phyloP scores from a whole-genome alignment of 1,284 basidiomycete genomes.

The Heterobasidion irregulare region DNA sequence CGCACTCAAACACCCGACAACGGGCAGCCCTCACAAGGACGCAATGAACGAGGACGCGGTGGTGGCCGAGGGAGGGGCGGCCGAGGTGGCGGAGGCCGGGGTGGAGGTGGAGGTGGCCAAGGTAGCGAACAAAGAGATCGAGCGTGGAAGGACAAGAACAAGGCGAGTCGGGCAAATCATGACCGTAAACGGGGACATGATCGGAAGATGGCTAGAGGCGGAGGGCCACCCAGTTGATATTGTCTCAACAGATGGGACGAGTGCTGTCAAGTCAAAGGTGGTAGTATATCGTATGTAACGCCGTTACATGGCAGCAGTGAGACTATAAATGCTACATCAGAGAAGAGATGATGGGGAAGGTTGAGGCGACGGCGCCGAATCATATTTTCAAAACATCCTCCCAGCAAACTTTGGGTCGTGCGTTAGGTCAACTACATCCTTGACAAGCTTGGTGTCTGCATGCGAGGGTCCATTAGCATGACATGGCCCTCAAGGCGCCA shows the following conservation, averaged over 20 bases:
- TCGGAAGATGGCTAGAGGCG: constrained; percentile 62
- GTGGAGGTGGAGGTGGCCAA: constrained; percentile 22
- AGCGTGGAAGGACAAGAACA: constrained; percentile 65
- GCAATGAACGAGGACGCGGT: constrained; percentile 16
- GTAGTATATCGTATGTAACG: neutral
- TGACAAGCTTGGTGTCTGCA: constrained; percentile 57
- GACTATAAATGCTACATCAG: too few species aligned
- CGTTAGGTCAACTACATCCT: constrained; percentile 57
- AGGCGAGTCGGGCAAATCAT: constrained; percentile 53
- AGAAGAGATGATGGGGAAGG: too few species aligned
- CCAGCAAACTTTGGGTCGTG: constrained; percentile 50
- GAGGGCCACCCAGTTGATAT: constrained; percentile 18
- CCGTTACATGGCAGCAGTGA: too few species aligned
- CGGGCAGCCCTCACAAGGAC: constrained; percentile 12
- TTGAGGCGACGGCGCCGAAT: too few species aligned
- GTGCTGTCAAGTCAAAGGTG: neutral
- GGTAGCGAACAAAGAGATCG: constrained; percentile 36
- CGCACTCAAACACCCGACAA: constrained; percentile 11
- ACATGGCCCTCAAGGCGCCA: neutral
- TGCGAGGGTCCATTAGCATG: neutral
- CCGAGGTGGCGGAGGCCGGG: constrained; percentile 23
- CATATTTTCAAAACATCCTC: constrained; percentile 33
- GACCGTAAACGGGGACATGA: constrained; percentile 64
- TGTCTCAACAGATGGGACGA: too few species aligned
- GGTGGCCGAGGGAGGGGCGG: constrained; percentile 27